These are phyloP conservation scores for Fragaria iinumae DNA, from an alignment of 306 rosid genomes.

Conservation along the genomic window DNA sequence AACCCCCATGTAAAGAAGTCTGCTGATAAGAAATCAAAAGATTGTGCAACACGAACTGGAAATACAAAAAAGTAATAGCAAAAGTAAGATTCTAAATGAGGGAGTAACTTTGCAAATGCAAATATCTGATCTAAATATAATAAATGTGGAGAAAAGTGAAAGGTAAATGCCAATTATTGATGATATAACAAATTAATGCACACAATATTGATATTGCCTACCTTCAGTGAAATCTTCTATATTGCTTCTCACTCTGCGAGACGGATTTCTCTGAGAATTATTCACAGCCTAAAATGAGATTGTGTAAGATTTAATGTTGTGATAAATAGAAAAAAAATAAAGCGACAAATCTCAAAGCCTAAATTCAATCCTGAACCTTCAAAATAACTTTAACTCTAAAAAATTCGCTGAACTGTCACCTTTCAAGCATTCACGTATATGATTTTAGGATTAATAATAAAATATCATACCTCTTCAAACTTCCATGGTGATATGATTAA, in stretches of 20 bases:
- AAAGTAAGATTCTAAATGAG: not conserved
- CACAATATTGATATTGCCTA: not conserved
- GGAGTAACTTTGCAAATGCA: not conserved
- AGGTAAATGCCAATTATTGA: not conserved
- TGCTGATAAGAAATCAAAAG: not conserved
- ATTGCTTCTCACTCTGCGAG: slow-evolving; percentile 4
- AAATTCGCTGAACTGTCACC: not conserved
- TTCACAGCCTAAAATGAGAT: slow-evolving; percentile 1
- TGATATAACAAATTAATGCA: not conserved
- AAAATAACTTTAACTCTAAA: not conserved
- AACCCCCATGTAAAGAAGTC: slow-evolving; percentile 18
- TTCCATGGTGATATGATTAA: slow-evolving; percentile 17
- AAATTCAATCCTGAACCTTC: not conserved
- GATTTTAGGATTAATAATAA: not conserved
- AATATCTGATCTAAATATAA: not conserved
- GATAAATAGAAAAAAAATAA: not conserved
- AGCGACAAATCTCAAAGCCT: not conserved
- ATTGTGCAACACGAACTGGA: not conserved
- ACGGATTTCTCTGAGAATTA: slow-evolving; percentile 1
- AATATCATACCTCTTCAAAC: slow-evolving; percentile 10
- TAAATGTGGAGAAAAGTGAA: not conserved
- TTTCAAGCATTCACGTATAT: not conserved
- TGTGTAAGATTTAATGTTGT: not conserved
- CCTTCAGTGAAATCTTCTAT: slow-evolving; percentile 9
- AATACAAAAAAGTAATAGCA: not conserved